Evolutionary conservation across 1,284 basidiomycete genomes (phyloP), one percentile per base, ranked within the genome.

Genomic region (Ustilago trichophora): DNA sequence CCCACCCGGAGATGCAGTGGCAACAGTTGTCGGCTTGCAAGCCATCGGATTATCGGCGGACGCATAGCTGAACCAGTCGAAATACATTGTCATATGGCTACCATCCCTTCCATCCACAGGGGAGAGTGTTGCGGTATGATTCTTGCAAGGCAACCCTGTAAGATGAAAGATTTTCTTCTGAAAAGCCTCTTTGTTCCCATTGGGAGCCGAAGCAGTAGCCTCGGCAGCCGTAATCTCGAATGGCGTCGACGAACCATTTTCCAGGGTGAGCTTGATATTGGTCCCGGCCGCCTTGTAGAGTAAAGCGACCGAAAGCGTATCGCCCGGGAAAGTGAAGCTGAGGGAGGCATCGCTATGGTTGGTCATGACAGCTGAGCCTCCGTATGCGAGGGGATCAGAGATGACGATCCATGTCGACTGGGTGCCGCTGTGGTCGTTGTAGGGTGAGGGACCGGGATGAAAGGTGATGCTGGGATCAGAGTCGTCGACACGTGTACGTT

Each of bases 401-500:
- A 42, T 4, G 43, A 44, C 33, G 10, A 31, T 22, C 52, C 52
- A 63, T 21, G 33, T 22, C 19, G 52, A 38, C 5, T 35, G 11
- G 27, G 27, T 13, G 7, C 13, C 8, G 27, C 8, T 29, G 6
- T 29, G n/a, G n/a, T n/a, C 9, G 15, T 15, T 4, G 16, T 43
- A 63, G 5, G 59, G 59, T 5, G 52, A 51, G n/a, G 38, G 16
- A 10, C 43, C 43, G 16, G 53, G 59, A 2, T 42, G n/a, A 25
- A 55, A 55, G 27, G 34, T 12, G 43, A 63, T 51, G 19, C 29
- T 19, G 2, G 52, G 52, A 21, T 56, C 48, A 5, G 42, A 51
- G 29, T 55, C 59, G 29, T 63, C 59, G 59, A 63, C 27, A 51
- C 59, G 59, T 27, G 48, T 55, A 9, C 52, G 25, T 13, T 36